Percentiles rank a stretch among this genome's conserved stretches.
Evolutionary conservation across 2,329 filamentous ascomycete genomes (phyloP).

Genomic region (Cytospora chrysosperma): DNA sequence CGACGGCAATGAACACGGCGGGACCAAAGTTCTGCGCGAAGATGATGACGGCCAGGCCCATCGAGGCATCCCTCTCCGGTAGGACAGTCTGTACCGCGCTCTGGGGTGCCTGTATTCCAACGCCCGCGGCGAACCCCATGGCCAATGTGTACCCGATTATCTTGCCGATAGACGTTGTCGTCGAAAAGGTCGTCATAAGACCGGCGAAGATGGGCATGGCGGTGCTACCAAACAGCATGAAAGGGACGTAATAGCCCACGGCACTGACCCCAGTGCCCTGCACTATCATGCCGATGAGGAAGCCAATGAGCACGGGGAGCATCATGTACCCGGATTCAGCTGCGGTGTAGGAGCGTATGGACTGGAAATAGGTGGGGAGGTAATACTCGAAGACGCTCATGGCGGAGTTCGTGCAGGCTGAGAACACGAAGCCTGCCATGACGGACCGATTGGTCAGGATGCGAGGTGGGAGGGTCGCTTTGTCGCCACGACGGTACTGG

Average conservation of each 20-base stretch:
- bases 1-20: constrained; percentile 41
- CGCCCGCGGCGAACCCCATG: constrained; percentile 11
- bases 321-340: constrained; percentile 36
- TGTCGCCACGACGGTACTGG: constrained; percentile 36
- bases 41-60: constrained; percentile 10
- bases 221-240: constrained; percentile 15
- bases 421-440: constrained; percentile 34
- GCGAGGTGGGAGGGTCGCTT: constrained; percentile 28
- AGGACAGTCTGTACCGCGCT: constrained; percentile 21
- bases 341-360: constrained; percentile 34
- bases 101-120: constrained; percentile 20
- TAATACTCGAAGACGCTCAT: constrained; percentile 32
- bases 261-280: constrained; percentile 36
- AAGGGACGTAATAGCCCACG: constrained; percentile 27
- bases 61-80: neutral
- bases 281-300: constrained; percentile 37
- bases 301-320: constrained; percentile 36
- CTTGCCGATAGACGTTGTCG: neutral
- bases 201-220: constrained; percentile 21
- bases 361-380: constrained; percentile 43
- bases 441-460: constrained; percentile 32
- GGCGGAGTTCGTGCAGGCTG: constrained; percentile 29
- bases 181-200: constrained; percentile 17
- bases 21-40: constrained; percentile 42
- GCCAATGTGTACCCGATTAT: constrained; percentile 19